Conservation (phyloP, 192 early-diverging fungal species). For the Lobosporangium transversale region DNA sequence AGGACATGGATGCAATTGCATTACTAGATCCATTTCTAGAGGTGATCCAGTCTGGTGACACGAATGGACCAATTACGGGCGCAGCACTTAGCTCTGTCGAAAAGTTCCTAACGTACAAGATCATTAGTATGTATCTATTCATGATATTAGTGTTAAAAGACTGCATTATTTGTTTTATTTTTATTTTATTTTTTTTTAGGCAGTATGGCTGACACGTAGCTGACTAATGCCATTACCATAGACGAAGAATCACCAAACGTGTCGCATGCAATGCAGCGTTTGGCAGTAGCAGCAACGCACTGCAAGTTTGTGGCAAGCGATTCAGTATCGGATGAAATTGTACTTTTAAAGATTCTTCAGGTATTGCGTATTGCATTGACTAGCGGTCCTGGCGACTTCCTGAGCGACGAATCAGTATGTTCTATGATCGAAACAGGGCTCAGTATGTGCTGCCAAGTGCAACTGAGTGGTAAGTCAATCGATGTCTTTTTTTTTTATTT, state of each 20-base stretch:
- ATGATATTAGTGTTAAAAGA: too few relatives aligned
- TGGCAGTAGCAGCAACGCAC: conserved; percentile 88
- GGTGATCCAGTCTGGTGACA: conserved; percentile 92
- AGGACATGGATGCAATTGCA: conserved; percentile 69
- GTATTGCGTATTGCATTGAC: conserved; percentile 80
- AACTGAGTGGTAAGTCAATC: conserved; percentile 74
- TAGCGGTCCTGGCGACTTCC: conserved; percentile 70
- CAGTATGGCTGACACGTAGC: too few relatives aligned
- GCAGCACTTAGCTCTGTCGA: conserved; percentile 90
- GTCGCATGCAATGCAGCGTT: conserved; percentile 71
- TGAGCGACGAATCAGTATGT: conserved; percentile 94
- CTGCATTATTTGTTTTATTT: neutral
- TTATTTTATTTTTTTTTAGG: neutral
- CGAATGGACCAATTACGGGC: conserved; percentile 93
- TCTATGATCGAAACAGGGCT: conserved; percentile 98
- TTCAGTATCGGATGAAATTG: conserved; percentile 93
- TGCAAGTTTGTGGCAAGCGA: conserved; percentile 98
- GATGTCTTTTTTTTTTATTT: too few relatives aligned
- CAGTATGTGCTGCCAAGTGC: conserved; percentile 95
- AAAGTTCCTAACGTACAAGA: conserved; percentile 86
- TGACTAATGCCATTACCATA: conserved; percentile 6
- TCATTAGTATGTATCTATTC: conserved; percentile 62
- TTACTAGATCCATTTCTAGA: conserved; percentile 94
- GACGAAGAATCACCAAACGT: conserved; percentile 71
- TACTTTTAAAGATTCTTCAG: conserved; percentile 88